Base-by-base conservation (phyloP, 2,329 filamentous ascomycete species). In the Trichoderma sp. region DNA sequence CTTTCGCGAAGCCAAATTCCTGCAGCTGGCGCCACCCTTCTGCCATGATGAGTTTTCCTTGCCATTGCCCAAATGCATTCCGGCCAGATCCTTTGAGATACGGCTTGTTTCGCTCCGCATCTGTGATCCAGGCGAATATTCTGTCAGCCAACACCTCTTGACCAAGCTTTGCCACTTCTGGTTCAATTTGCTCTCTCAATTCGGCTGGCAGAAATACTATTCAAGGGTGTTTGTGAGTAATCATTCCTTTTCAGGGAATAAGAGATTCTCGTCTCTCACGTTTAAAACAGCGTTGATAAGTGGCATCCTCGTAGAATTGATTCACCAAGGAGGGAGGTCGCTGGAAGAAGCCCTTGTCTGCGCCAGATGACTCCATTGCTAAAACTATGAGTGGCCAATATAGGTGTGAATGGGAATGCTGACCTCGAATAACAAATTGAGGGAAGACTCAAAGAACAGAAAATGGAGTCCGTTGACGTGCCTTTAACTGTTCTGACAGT, bases 291-390 rank as follows among this genome's bases (percentile, higher is more conserved):
- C 88, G 82, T 85, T 85, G 84, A 26, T 87, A 84, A 67, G 83
- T 85, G 5, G 79, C 80, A 77, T 90, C 88, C 36, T 90, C 86
- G 56, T 85, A 79, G 72, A 87, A 88, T 71, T 90, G 88, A 74
- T 90, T 90, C 14, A 78, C 80, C 53, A 90, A 77, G 6, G 83
- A 80, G 1, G 85, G 86, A 4, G 84, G 80, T 36, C 83, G 78
- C 75, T 90, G 88, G 74, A 90, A 88, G 79, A 89, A 89, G 71
- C 88, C 88, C 6, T 77, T 81, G 73, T 85, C 82, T 14, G 84
- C 79, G 62, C 81, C 81, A 12, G 84, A 84, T 3, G 83, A 77
- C 69, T 85, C 79, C 85, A 86, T 85, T 64, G 18, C 6, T 9
- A 18, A 47, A 8, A n/a, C 6, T 4, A 15, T 30, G 6, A 18